These are phyloP conservation scores for Cryptococcus neoformans DNA, from an alignment of 1,284 basidiomycete genomes.

Conservation along the genomic window DNA sequence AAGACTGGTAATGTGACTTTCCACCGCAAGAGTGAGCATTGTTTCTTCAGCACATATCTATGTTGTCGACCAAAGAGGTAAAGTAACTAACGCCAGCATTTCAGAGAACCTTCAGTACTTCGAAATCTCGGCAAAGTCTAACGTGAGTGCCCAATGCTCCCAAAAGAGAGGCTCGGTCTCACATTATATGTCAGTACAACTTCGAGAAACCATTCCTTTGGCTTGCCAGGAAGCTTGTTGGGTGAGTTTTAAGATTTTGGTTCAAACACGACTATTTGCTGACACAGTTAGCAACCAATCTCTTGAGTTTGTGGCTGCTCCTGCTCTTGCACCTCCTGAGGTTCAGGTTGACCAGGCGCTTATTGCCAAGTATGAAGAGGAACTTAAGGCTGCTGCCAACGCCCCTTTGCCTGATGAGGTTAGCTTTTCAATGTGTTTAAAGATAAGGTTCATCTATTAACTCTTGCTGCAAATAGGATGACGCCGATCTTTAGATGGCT, in stretches of 20 bases:
- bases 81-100: neutral
- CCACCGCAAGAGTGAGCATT: conserved; percentile 84
- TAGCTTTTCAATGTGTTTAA: no score
- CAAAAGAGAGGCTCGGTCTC: neutral
- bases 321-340: conserved; percentile 93
- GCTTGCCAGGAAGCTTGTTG: conserved; percentile 97
- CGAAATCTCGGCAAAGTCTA: conserved; percentile 99
- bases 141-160: conserved; percentile 49
- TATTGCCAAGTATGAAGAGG: conserved; percentile 80
- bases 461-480: no score
- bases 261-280: neutral
- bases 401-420: conserved; percentile 52
- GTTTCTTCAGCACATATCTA: neutral
- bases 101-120: conserved; percentile 97
- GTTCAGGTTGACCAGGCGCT: conserved; percentile 71
- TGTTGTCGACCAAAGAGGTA: neutral
- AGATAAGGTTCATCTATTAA: no score
- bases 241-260: conserved; percentile 56
- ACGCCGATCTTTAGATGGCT: no score
- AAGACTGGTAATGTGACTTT: conserved; percentile 99
- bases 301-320: conserved; percentile 95
- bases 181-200: conserved; percentile 65
- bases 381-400: conserved; percentile 62
- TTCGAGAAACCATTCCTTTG: conserved; percentile 99
- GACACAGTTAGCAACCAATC: conserved; percentile 62